Evolutionary conservation across 192 early-diverging fungal genomes (phyloP), one percentile per base, ranked within the genome.

Genomic region (Rhizophagus prolifer): DNA sequence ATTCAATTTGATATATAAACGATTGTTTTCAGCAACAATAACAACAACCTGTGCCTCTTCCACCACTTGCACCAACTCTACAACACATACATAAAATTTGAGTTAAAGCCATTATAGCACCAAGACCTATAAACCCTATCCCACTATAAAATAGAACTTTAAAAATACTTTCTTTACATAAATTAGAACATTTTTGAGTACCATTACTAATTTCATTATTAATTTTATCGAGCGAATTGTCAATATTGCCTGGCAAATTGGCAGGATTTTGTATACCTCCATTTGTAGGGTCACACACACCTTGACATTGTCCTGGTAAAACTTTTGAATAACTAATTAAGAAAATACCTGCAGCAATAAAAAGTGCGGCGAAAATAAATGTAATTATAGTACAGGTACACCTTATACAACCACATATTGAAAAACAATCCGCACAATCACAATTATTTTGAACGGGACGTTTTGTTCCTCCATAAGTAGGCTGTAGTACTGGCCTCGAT

Each of bases 321-420:
- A 26, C 25, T 58, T 10, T 41, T 36, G 72, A 23, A 62, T 38
- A 74, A 61, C 21, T 26, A 34, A 74, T 1, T 25, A 38, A 59
- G 8, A 23, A 30, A 28, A 74, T 5, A 44, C 72, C 72, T 10
- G 6, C 30, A 1, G 36, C 6, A 6, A 74, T 74, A 74, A 74
- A 74, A 19, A 74, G 4, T 14, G 30, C 30, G 4, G 72, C 72
- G 8, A 74, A 38, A 26, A 74, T 13, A n/a, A 74, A 44, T 7
- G n/a, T 36, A n/a, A 23, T 34, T 12, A 74, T 1, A 9, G 54
- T 74, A 25, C 72, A 74, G 14, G 58, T 74, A 74, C 72, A 74
- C 19, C 72, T n/a, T 19, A 74, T 61, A 61, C 72, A 74, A 30
- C 72, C 72, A 61, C 72, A 74, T 25, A 31, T 16, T 25, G 72